Conservation (phyloP, 2,329 filamentous ascomycete species). For the Phialophora tarda region DNA sequence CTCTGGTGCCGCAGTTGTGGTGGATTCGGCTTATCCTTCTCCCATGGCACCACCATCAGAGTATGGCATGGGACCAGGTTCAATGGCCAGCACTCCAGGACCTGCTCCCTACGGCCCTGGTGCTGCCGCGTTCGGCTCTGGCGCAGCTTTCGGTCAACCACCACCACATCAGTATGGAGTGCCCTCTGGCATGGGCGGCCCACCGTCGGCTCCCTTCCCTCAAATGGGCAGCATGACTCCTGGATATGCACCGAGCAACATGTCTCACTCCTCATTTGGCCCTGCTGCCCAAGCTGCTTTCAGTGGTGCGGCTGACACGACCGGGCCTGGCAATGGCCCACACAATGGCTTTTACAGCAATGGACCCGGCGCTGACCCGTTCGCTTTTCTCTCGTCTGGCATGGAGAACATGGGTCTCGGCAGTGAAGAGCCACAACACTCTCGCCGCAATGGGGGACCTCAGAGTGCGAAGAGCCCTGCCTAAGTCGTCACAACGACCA, state of each 20-base stretch:
- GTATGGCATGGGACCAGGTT: constrained; percentile 83
- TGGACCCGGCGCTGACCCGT: constrained; percentile 64
- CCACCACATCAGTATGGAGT: constrained; percentile 85
- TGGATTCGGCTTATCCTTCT: constrained; percentile 88
- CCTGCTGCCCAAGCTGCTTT: constrained; percentile 94
- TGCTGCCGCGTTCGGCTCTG: constrained; percentile 69
- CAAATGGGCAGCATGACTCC: constrained; percentile 69
- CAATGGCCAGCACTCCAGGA: constrained; percentile 83
- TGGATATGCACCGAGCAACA: constrained; percentile 76
- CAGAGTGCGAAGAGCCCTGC: constrained; percentile 52
- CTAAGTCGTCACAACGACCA: constrained; percentile 18
- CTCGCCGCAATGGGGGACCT: constrained; percentile 52
- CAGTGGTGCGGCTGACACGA: constrained; percentile 82
- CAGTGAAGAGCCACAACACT: constrained; percentile 46
- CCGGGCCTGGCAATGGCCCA: constrained; percentile 71
- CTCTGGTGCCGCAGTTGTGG: constrained; percentile 89
- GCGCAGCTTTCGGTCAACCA: constrained; percentile 64
- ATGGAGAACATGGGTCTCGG: constrained; percentile 65
- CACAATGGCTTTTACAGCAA: constrained; percentile 72
- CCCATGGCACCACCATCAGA: constrained; percentile 79
- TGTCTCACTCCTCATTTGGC: constrained; percentile 86
- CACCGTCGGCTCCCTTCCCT: constrained; percentile 78
- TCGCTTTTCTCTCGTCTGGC: constrained; percentile 67
- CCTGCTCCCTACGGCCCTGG: constrained; percentile 76
- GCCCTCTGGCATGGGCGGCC: constrained; percentile 79